Percentiles rank a stretch among this genome's conserved stretches.
Conservation (phyloP, 139 green algal genomes). For the Astrephomene gubernaculifera region DNA sequence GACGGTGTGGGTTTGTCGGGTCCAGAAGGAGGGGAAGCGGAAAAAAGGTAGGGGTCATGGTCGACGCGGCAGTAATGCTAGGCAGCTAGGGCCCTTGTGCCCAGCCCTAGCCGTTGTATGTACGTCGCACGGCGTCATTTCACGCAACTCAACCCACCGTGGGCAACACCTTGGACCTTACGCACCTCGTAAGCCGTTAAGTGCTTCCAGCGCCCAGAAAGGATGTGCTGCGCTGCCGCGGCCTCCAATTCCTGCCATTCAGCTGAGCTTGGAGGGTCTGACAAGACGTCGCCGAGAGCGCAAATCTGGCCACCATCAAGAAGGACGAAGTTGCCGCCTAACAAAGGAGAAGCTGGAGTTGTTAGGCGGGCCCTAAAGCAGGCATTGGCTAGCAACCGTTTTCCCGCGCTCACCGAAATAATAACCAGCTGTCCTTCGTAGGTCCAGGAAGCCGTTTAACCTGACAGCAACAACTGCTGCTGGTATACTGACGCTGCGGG, state of each 20-base stretch:
- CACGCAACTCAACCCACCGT: no score
- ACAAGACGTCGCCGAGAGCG: background rate
- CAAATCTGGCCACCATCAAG: background rate
- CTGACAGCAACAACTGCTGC: background rate
- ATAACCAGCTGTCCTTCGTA: background rate
- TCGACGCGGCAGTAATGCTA: no score
- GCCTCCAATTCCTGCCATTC: background rate
- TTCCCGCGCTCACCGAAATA: background rate
- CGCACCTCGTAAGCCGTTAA: background rate
- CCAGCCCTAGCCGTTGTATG: no score
- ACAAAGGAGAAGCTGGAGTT: background rate
- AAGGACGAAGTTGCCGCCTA: background rate
- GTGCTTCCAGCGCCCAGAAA: background rate
- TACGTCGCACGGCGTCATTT: no score
- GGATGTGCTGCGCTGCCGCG: background rate
- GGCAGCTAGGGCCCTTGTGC: no score
- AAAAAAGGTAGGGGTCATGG: no score
- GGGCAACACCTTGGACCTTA: background rate
- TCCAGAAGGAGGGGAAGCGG: no score
- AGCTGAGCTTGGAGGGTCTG: background rate
- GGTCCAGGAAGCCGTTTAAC: background rate
- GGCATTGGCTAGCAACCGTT: background rate
- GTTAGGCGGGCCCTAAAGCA: background rate
- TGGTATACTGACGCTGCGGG: background rate
- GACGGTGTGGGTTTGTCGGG: no score